Conservation (phyloP, 257 asterid species). For the Catharanthus roseus region DNA sequence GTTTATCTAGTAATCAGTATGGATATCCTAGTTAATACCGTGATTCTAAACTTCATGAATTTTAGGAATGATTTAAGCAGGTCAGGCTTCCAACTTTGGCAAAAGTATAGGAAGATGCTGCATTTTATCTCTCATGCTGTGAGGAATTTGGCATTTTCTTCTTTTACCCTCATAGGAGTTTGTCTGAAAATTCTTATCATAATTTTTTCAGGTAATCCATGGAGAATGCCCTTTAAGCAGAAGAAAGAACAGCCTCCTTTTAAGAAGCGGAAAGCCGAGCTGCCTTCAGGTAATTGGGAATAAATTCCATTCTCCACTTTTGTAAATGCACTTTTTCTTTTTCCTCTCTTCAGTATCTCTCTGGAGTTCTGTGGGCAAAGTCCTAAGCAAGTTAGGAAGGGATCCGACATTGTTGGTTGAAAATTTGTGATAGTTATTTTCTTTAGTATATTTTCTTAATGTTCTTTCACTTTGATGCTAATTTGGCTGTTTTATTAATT, state of each 20-base stretch:
- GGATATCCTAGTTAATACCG: not conserved
- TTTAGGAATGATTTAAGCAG: not conserved
- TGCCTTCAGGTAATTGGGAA: conserved; percentile 58
- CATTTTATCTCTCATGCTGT: not conserved
- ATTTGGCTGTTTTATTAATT: conserved; percentile 16
- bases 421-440: not conserved
- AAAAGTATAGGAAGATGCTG: not conserved
- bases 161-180: conserved; percentile 1
- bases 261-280: conserved; percentile 67
- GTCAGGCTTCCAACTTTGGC: not conserved
- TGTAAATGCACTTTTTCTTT: not conserved
- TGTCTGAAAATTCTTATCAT: conserved; percentile 15
- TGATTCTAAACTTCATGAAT: not conserved
- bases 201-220: conserved; percentile 55
- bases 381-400: not conserved
- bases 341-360: not conserved
- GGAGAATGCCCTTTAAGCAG: conserved; percentile 50
- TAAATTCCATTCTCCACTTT: conserved; percentile 14
- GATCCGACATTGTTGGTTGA: not conserved
- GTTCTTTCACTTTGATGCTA: conserved; percentile 6
- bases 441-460: not conserved
- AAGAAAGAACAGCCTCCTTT: conserved; percentile 67
- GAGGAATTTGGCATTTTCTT: not conserved
- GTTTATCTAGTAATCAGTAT: not conserved
- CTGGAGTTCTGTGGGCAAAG: conserved; percentile 2